Evolutionary conservation across 495 filamentous ascomycete species (phyloP), one percentile per base, ranked within the genome.

Genomic region (Tuber magnatum): DNA sequence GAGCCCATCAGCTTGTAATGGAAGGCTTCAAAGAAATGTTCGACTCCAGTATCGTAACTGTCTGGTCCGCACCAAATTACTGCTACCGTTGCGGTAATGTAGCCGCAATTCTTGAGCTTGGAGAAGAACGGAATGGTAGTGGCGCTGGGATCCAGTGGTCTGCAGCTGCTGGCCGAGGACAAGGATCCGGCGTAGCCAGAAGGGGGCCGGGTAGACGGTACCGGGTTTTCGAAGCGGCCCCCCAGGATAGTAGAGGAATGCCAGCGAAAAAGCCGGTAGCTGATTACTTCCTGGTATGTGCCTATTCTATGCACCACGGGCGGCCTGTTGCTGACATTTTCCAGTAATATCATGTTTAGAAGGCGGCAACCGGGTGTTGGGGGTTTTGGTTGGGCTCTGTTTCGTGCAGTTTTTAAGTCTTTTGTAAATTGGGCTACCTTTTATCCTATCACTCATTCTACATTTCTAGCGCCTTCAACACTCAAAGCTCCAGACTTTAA

Each of bases 11-110:
- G 84, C 89, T 99, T 39, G 95, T 99, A 46, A 99, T 98, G 95
- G 95, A 99, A 83, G 95, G 95, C 14, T 98, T 97, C 84, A 98
- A 98, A 84, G 95, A 97, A 85, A 97, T 97, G 94, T 97, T 97
- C 80, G 94, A 98, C 78, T 89, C 88, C 24, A 92, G 89, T 38
- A 97, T 99, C 74, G 95, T 99, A 7, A 99, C 95, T 0, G 94
- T 99, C 70, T 97, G 95, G 95, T 93, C 90, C 14, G 95, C 95
- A 69, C 95, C 95, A 2, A 99, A 99, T 83, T 99, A 99, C 84
- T 99, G 95, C 85, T 99, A 99, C 85, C 89, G 95, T 32, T 99
- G 95, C 80, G 95, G 95, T 0, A 99, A 99, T 80, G 96, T 99
- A 32, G 95, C 95, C 5, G 94, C 95, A 7, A 93, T 99, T 75